Evolutionary conservation across 768 basidiomycete genomes (phyloP).

Genomic region (Mycena haematopus): DNA sequence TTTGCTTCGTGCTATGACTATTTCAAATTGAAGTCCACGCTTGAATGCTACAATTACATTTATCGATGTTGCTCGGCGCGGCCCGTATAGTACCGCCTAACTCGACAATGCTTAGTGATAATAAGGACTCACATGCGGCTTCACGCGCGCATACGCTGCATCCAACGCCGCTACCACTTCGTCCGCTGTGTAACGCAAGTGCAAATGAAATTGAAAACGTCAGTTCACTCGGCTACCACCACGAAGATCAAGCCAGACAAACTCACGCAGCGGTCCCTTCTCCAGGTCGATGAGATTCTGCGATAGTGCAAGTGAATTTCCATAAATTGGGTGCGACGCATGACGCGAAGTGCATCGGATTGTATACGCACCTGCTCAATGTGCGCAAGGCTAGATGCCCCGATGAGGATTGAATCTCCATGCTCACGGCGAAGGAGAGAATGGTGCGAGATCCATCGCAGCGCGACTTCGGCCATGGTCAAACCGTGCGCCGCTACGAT

Average conservation of each 20-base stretch:
- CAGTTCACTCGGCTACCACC: too few relatives aligned
- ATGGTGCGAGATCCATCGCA: constrained; percentile 68
- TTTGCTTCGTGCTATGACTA: too few relatives aligned
- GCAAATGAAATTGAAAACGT: too few relatives aligned
- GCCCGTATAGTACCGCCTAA: too few relatives aligned
- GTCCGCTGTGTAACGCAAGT: not conserved
- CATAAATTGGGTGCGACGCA: too few relatives aligned
- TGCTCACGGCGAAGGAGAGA: constrained; percentile 28
- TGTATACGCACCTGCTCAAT: constrained; percentile 3
- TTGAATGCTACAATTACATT: too few relatives aligned
- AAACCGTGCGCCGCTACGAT: constrained; percentile 54
- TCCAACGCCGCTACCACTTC: constrained; percentile 6
- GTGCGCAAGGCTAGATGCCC: constrained; percentile 3
- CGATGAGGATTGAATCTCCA: constrained; percentile 10
- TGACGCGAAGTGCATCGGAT: not conserved
- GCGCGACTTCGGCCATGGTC: constrained; percentile 58
- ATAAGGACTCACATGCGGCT: not conserved
- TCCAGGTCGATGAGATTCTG: constrained; percentile 36
- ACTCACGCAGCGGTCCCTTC: constrained; percentile 35
- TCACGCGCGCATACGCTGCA: not conserved
- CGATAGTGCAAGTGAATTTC: not conserved
- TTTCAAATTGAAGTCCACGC: too few relatives aligned
- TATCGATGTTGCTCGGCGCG: too few relatives aligned
- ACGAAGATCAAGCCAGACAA: too few relatives aligned
- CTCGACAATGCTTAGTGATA: too few relatives aligned